Conservation (phyloP, 305 asterid species). For the Solanum aculeatissimum region DNA sequence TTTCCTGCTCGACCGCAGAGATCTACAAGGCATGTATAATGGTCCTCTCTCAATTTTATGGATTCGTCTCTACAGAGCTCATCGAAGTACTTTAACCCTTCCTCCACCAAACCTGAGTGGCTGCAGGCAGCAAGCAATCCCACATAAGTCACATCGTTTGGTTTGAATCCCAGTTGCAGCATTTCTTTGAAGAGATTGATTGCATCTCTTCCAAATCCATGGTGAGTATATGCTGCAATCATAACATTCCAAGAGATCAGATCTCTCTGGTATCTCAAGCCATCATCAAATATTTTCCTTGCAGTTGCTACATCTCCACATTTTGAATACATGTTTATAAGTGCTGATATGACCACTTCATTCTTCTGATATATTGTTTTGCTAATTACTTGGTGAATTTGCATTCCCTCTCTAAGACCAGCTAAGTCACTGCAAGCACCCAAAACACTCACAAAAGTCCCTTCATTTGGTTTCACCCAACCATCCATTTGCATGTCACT, state of each 20-base stretch:
- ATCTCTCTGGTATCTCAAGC: slow-evolving; percentile 20
- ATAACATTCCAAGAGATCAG: slow-evolving; percentile 43
- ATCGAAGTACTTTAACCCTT: slow-evolving; percentile 33
- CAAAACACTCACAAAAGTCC: slow-evolving; percentile 40
- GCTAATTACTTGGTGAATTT: slow-evolving; percentile 43
- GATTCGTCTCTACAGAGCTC: slow-evolving; percentile 27
- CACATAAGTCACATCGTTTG: slow-evolving; percentile 29
- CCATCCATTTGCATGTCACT: slow-evolving; percentile 21
- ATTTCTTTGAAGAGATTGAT: slow-evolving; percentile 25
- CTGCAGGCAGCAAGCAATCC: slow-evolving; percentile 47
- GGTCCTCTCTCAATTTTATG: slow-evolving; percentile 33
- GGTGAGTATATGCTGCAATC: slow-evolving; percentile 51
- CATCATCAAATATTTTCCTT: slow-evolving; percentile 28
- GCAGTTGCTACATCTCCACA: slow-evolving; percentile 36
- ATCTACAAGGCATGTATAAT: slow-evolving; percentile 42
- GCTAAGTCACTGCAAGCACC: slow-evolving; percentile 50
- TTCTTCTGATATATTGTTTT: slow-evolving; percentile 33
- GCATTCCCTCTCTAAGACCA: slow-evolving; percentile 35
- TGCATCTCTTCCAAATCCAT: slow-evolving; percentile 40
- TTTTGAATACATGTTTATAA: slow-evolving; percentile 49
- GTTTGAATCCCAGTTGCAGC: slow-evolving; percentile 17
- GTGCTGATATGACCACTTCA: slow-evolving; percentile 28
- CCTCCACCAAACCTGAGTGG: slow-evolving; percentile 40
- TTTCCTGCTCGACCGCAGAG: slow-evolving; percentile 46
- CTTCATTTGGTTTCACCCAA: slow-evolving; percentile 36